A percentile compares a stretch with the other conserved stretches of the same genome.
These are phyloP conservation scores for Boechera divaricarpa DNA, from an alignment of 345 rosid species.

Conservation along the genomic window DNA sequence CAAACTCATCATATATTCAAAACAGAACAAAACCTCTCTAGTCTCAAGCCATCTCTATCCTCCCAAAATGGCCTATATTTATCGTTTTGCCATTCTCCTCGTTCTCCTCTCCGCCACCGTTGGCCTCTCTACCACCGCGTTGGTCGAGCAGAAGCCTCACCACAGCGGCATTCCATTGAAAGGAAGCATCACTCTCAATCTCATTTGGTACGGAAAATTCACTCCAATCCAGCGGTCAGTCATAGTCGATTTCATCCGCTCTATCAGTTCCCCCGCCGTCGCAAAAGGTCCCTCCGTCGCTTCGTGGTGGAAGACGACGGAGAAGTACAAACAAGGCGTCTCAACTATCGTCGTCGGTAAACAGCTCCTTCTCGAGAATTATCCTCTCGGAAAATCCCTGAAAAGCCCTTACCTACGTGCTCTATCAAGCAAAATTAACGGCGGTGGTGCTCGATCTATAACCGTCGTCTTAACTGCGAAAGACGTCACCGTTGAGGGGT, in stretches of 20 bases:
- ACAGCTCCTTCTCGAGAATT: slow-evolving; percentile 66
- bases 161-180: slow-evolving; percentile 70
- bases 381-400: slow-evolving; percentile 67
- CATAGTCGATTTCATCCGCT: slow-evolving; percentile 76
- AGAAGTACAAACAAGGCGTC: slow-evolving; percentile 64
- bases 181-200: slow-evolving; percentile 66
- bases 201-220: slow-evolving; percentile 92
- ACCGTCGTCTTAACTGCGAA: slow-evolving; percentile 75
- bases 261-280: slow-evolving; percentile 47
- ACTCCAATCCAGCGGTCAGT: slow-evolving; percentile 70
- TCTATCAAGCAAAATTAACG: slow-evolving; percentile 56
- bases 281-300: slow-evolving; percentile 56
- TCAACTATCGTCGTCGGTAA: slow-evolving; percentile 55
- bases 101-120: slow-evolving; percentile 30
- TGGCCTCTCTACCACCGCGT: slow-evolving; percentile 31
- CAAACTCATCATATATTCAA: not conserved
- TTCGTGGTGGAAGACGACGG: slow-evolving; percentile 88
- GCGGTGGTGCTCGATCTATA: slow-evolving; percentile 47
- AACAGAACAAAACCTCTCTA: slow-evolving; percentile 10
- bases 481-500: slow-evolving; percentile 80
- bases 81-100: slow-evolving; percentile 37
- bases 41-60: not conserved
- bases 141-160: slow-evolving; percentile 44
- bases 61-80: slow-evolving; percentile 20
- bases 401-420: slow-evolving; percentile 58